Base-by-base conservation (phyloP, 495 filamentous ascomycete genomes). In the Cudoniella acicularis region DNA sequence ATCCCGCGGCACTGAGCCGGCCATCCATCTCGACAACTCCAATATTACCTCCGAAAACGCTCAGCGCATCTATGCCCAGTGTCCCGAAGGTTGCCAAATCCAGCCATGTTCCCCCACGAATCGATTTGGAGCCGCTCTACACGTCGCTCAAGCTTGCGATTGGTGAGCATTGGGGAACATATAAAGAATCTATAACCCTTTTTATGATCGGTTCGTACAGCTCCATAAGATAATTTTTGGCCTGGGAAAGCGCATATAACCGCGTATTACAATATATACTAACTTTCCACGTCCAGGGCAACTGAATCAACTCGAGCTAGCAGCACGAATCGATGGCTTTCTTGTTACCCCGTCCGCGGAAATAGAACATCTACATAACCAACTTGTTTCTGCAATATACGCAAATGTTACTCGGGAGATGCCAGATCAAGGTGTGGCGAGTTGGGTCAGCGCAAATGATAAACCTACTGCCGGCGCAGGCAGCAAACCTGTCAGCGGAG, bases 371-470 rank as follows among this genome's bases (percentile, higher is more conserved):
- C 82, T 94, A 17, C 94, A 98, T 72, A 98, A 98, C 71, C 88
- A 91, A 68, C 86, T 98, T 54, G 72, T 97, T 52, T 82, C 85
- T 67, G 90, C 88, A 40, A 87, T 98, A 67, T 89, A 88, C 67
- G 88, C 83, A 59, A 98, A 98, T 75, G 79, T 89, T 49, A 87
- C 83, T 22, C 82, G 94, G 57, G 94, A 98, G 70, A 84, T 89
- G 67, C 94, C 94, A 4, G 92, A 96, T 68, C 86, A 88, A 72
- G 92, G 91, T 62, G 88, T 96, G 64, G 95, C 94, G 59, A 89
- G 83, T 64, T 98, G 92, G 92, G 94, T 98, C 54, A 91, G 89
- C 63, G 90, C 90, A 21, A 96, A 94, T 67, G 93, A 98, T 75
- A 97, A 97, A 75, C 92, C 92, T n/a, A 76, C 81, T 13, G 70